Base-by-base conservation (phyloP, 306 rosid species). In the Cucurbita maxima region DNA sequence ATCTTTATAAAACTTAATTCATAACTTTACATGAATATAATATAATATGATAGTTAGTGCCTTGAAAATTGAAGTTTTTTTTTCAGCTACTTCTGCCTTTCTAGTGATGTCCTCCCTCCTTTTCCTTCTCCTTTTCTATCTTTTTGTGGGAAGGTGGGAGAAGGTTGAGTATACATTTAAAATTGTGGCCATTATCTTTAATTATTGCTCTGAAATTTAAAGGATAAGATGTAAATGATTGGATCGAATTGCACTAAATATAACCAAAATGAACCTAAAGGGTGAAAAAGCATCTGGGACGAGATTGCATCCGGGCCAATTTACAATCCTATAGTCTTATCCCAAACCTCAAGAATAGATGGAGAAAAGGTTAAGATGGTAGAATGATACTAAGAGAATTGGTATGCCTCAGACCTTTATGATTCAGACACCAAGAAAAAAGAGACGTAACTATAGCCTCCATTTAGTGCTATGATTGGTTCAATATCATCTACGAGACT, bases 131-230 rank as follows among this genome's bases (percentile, higher is more conserved):
- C 47, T 50, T 70, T 51, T 48, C 30, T 70, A 30, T 14, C 41
- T 68, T 68, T 68, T 70, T 51, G 59, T 70, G 41, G 44, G 74
- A 70, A 70, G 45, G 74, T 70, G 74, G 58, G 74, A 51, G 58
- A 70, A 70, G 74, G 58, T 70, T 70, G 47, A 70, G 59, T 70
- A 47, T 50, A 13, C 58, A 70, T 70, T 70, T 70, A 70, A 70
- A 70, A 70, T 50, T 48, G 74, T 70, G 57, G 59, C 58, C 59
- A 30, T 70, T 50, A 70, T 70, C 74, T 70, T 36, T 51, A 50
- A 50, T 70, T 34, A 51, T 70, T 70, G 74, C 74, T 50, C 47
- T 70, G 44, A 8, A 50, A 70, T 34, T 45, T 70, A 58, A 50
- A 48, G 59, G 74, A 70, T 70, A 70, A 15, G 74, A 30, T 16